Base-by-base conservation (phyloP, 2,329 filamentous ascomycete species). In the Rhinocladiella similis region DNA sequence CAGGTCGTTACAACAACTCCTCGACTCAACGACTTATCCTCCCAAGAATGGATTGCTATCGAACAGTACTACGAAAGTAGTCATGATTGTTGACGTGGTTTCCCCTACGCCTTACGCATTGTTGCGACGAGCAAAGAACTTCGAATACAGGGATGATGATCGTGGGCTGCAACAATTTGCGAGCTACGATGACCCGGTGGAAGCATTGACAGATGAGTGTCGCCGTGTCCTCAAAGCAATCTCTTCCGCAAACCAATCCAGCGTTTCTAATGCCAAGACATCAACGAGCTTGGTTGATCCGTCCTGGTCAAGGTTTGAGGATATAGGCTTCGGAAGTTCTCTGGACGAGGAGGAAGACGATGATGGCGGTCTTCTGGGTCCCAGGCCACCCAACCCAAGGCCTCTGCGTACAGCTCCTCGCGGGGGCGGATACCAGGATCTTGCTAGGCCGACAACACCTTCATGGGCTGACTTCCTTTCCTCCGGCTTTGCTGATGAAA, bases 381-480 rank as follows among this genome's bases (percentile, higher is more conserved):
- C 71, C 69, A 19, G 72, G 72, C 20, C 51, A 7, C 45, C 54
- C 27, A 51, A 48, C 22, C 52, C 46, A 14, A 56, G 46, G 41
- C 50, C 56, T 14, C 10, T 55, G 38, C 50, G 39, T 20, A 43
- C 56, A 20, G 53, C 59, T 13, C 42, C 47, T 41, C 50, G 52
- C 19, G 70, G 71, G 16, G 69, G 73, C 50, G 54, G 54, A 5
- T 59, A 53, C 50, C 45, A 81, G 42, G 84, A 87, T 56, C 73
- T 88, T 45, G 91, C 83, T 35, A 83, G 94, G 56, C 94, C 94
- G 1, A 97, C 91, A 0, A 99, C 94, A 1, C 94, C 94, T 1
- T 97, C 94, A 0, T 99, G 94, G 94, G 94, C 94, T 2, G 94
- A 99, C 70, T 99, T 99, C 71, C 80, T 99, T 56, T 96, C 91